These are phyloP conservation scores for Aspergillus novoparasiticus DNA, from an alignment of 2,329 filamentous ascomycete species.

Conservation along the genomic window DNA sequence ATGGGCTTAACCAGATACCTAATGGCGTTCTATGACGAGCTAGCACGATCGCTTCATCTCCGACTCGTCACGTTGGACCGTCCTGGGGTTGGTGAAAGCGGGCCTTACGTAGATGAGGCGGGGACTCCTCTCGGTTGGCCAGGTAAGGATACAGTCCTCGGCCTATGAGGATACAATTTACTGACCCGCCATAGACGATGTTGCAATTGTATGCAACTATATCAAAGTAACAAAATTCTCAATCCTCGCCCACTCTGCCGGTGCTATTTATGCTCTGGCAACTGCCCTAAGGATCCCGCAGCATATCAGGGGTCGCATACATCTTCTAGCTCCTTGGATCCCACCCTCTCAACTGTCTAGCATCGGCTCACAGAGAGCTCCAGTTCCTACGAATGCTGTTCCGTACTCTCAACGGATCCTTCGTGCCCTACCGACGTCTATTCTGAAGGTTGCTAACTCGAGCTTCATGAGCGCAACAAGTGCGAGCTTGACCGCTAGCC, in stretches of 20 bases:
- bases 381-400: slow-evolving; percentile 80
- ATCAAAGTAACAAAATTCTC: slow-evolving; percentile 96
- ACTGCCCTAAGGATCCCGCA: slow-evolving; percentile 95
- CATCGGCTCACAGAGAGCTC: slow-evolving; percentile 71
- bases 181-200: slow-evolving; percentile 61
- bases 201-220: slow-evolving; percentile 88
- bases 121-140: slow-evolving; percentile 92
- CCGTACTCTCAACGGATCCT: slow-evolving; percentile 91
- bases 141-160: slow-evolving; percentile 57
- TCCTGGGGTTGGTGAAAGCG: slow-evolving; percentile 90
- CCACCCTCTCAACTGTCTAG: slow-evolving; percentile 90
- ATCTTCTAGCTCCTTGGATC: slow-evolving; percentile 88
- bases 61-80: slow-evolving; percentile 91
- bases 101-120: slow-evolving; percentile 77
- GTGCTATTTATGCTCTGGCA: slow-evolving; percentile 95
- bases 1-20: slow-evolving; percentile 97
- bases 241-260: slow-evolving; percentile 91
- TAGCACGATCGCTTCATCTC: slow-evolving; percentile 83
- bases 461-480: slow-evolving; percentile 93
- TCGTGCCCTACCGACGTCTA: slow-evolving; percentile 82
- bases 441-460: slow-evolving; percentile 92
- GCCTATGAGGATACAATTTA: slow-evolving; percentile 1
- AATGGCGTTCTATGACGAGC: slow-evolving; percentile 94
- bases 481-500: slow-evolving; percentile 76
- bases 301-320: slow-evolving; percentile 90